phyloP scores from a whole-genome alignment of 768 basidiomycete genomes.

The Boletus sp. region DNA sequence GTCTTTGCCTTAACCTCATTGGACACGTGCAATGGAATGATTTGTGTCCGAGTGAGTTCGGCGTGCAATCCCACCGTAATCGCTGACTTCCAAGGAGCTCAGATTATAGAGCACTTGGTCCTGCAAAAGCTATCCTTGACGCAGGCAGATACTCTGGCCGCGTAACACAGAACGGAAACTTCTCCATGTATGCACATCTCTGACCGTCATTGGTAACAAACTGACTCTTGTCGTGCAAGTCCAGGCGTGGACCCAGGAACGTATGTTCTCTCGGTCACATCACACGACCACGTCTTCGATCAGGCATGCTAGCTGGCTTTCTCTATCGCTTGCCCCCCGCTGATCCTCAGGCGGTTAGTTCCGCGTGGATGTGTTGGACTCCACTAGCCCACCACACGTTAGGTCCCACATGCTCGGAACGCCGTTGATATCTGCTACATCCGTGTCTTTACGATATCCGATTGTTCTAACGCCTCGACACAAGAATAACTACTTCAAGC shows the following conservation, averaged over 20 bases:
- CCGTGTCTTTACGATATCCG: constrained; percentile 58
- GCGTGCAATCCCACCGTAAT: constrained; percentile 6
- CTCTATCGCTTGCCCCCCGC: neutral
- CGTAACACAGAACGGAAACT: constrained; percentile 55
- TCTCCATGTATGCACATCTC: constrained; percentile 54
- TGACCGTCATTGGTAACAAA: neutral
- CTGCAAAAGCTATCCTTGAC: constrained; percentile 59
- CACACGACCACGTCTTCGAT: constrained; percentile 70
- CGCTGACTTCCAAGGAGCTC: constrained; percentile 14
- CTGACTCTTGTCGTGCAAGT: constrained; percentile 37
- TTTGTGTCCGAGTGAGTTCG: constrained; percentile 53
- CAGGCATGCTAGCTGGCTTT: constrained; percentile 41
- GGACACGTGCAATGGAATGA: constrained; percentile 72
- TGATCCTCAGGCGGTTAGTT: constrained; percentile 40
- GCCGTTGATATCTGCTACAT: constrained; percentile 56
- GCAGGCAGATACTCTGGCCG: constrained; percentile 51
- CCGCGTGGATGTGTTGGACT: constrained; percentile 58
- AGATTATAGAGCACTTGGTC: constrained; percentile 44
- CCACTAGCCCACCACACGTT: constrained; percentile 46
- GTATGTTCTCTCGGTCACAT: constrained; percentile 63
- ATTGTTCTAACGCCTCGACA: constrained; percentile 52
- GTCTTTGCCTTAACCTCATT: constrained; percentile 50
- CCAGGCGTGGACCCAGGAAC: constrained; percentile 64
- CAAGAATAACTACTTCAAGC: constrained; percentile 62
- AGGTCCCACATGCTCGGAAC: constrained; percentile 67